Evolutionary conservation across 2,329 filamentous ascomycete species (phyloP).

Genomic region (Scytalidium lignicola): DNA sequence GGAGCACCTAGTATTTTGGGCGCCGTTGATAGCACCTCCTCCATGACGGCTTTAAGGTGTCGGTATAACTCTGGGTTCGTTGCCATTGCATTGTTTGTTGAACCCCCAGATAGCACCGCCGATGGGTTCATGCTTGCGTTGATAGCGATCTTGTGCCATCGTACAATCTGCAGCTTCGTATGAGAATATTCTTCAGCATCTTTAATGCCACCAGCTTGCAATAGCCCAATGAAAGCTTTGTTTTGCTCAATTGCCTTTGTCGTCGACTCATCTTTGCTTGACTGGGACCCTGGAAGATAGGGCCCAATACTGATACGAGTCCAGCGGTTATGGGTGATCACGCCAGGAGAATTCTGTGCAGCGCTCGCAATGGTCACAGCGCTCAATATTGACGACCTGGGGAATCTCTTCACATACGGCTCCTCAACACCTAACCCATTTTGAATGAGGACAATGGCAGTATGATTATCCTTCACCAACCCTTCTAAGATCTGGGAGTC

Average conservation of each 20-base stretch:
- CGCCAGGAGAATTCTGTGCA: conserved; percentile 57
- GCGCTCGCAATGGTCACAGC: conserved; percentile 67
- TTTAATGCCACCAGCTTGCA: conserved; percentile 48
- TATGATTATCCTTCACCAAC: conserved; percentile 18
- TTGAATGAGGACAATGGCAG: conserved; percentile 24
- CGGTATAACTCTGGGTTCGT: conserved; percentile 55
- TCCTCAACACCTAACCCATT: conserved; percentile 33
- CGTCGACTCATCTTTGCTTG: conserved; percentile 20
- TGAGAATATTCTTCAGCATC: conserved; percentile 62
- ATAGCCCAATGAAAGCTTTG: conserved; percentile 41
- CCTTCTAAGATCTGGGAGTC: conserved; percentile 22
- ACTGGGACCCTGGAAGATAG: conserved; percentile 50
- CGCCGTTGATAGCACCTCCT: conserved; percentile 61
- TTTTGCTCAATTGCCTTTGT: conserved; percentile 24
- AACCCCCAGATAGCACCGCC: conserved; percentile 60
- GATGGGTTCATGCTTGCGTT: conserved; percentile 72
- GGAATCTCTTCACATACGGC: conserved; percentile 59
- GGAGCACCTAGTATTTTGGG: conserved; percentile 57
- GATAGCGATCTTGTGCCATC: conserved; percentile 75
- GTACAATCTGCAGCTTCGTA: conserved; percentile 61
- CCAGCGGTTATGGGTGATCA: conserved; percentile 68
- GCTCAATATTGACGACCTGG: conserved; percentile 54
- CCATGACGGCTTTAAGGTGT: conserved; percentile 63
- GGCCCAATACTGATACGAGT: conserved; percentile 66
- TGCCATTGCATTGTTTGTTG: conserved; percentile 62